Evolutionary conservation across 73 alveolate species (phyloP).

Genomic region (Paramecium sonneborni): DNA sequence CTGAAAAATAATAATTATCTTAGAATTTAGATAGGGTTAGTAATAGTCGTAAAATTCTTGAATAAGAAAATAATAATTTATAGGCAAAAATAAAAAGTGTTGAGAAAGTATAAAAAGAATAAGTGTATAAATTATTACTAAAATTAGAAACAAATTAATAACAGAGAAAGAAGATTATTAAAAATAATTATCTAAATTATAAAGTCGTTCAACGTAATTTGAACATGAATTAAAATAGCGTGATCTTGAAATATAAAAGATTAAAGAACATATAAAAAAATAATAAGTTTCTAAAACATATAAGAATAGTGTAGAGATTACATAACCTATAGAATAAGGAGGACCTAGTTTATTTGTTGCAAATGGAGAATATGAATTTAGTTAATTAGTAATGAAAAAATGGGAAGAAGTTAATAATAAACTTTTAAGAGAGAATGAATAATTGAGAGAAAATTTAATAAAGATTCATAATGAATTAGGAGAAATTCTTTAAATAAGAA

Average conservation of each 20-base stretch:
- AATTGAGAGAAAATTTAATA: neutral
- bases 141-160: neutral
- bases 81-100: neutral
- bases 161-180: neutral
- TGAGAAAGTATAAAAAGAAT: neutral
- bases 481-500: neutral
- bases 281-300: neutral
- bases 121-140: neutral
- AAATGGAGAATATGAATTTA: constrained; percentile 27
- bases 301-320: neutral
- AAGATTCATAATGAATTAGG: neutral
- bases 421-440: neutral
- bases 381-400: neutral
- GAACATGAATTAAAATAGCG: neutral
- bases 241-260: neutral
- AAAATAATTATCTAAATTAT: neutral
- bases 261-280: neutral
- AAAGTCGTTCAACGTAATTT: neutral
- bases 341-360: neutral
- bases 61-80: neutral
- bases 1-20: neutral
- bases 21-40: neutral
- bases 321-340: neutral
- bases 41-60: neutral
- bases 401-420: constrained; percentile 6